Evolutionary conservation across 83 land plant species (phyloP), one percentile per base, ranked within the genome.

Genomic region (Larix sibirica): DNA sequence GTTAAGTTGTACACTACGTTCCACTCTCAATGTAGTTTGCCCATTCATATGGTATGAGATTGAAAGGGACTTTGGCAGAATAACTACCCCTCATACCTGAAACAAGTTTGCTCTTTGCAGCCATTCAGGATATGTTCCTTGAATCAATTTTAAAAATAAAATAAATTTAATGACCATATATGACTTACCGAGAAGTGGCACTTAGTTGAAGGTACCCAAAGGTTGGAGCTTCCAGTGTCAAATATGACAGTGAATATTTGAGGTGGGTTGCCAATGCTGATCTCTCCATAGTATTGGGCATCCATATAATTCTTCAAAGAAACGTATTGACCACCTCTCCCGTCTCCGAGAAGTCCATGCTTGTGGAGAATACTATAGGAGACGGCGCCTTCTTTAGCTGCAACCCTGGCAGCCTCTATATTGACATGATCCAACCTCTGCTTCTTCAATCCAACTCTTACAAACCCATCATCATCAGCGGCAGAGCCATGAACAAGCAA

Each of bases 221-320:
- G 80, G 56, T 95, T 95, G 38, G 98, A 93, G 85, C 96, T 95
- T 7, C 96, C 94, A 60, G 98, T 95, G 79, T 95, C 98, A 80
- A 95, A 95, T 33, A 95, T 90, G 47, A 95, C 98, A 62, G 94
- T 90, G 84, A 95, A 95, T 58, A 81, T 89, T 80, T 95, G 98
- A 18, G 93, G 87, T 1, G 98, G 98, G 61, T 94, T 85, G n/a
- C 98, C 98, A 62, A 95, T 85, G 50, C 88, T 88, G 69, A 96
- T 92, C 81, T 94, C 94, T 18, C 96, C 98, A 83, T 87, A 96
- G 81, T 96, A 96, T 90, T 96, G 96, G 62, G 98, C 98, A 82
- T 96, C 93, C 95, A 94, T 77, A 85, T 94, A 96, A 81, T 94
- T 96, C 81, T 88, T 89, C 61, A 96, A 81, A 0, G 70, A 85